phyloP scores from a whole-genome alignment of 495 filamentous ascomycete genomes.

The Penicillium silybi region DNA sequence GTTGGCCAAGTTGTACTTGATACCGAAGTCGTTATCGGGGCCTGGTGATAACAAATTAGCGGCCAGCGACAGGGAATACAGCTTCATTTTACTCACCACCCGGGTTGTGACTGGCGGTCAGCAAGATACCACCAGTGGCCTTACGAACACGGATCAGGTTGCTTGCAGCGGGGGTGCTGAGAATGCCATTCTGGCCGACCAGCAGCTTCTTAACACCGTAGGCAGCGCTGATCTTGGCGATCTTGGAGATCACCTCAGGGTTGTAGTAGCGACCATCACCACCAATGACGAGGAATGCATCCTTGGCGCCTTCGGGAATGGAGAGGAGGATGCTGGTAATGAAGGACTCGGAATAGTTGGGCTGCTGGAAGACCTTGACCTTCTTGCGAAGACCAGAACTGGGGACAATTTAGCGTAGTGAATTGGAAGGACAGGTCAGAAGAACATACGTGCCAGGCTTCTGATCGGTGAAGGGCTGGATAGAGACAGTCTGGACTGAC shows the following conservation, averaged over 20 bases:
- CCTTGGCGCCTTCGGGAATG: slow-evolving; percentile 90
- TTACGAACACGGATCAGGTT: slow-evolving; percentile 90
- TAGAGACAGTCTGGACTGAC: slow-evolving; percentile 69
- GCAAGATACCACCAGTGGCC: slow-evolving; percentile 91
- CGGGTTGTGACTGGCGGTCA: slow-evolving; percentile 97
- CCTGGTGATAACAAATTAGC: slow-evolving; percentile 48
- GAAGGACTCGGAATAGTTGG: slow-evolving; percentile 94
- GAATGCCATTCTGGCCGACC: slow-evolving; percentile 91
- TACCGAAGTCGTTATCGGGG: slow-evolving; percentile 90
- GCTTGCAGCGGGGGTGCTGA: slow-evolving; percentile 93
- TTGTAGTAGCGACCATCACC: slow-evolving; percentile 98
- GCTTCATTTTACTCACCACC: slow-evolving; percentile 63
- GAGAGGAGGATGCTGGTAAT: slow-evolving; percentile 88
- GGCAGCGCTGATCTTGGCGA: slow-evolving; percentile 93
- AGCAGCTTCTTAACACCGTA: slow-evolving; percentile 99
- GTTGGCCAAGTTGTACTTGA: slow-evolving; percentile 98
- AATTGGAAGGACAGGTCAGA: slow-evolving; percentile 2
- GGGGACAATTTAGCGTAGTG: slow-evolving; percentile 24
- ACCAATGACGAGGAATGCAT: slow-evolving; percentile 89
- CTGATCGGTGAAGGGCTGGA: slow-evolving; percentile 86
- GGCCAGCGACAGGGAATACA: background rate
- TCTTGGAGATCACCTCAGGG: slow-evolving; percentile 89
- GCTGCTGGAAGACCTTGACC: slow-evolving; percentile 94
- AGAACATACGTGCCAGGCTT: slow-evolving; percentile 95
- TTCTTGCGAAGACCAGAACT: slow-evolving; percentile 98